Conservation (phyloP, 192 early-diverging fungal genomes). For the Coemansia sp. region DNA sequence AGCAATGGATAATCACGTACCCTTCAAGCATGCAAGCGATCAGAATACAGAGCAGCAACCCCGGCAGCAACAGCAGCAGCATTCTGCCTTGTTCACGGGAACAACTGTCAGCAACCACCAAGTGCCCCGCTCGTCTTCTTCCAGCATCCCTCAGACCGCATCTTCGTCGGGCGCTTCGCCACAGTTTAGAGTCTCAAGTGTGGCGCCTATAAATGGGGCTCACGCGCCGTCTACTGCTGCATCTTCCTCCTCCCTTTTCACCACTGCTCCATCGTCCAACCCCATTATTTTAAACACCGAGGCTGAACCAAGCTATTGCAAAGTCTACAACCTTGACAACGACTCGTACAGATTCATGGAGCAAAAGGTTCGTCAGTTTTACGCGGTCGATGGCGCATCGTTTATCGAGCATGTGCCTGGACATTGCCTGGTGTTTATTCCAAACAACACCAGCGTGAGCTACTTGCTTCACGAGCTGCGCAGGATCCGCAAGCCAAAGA, state of each 20-base stretch:
- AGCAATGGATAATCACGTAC: slow-evolving; percentile 15
- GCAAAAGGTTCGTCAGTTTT: slow-evolving; percentile 42
- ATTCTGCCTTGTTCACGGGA: slow-evolving; percentile 4
- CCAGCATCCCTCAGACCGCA: slow-evolving; percentile 1
- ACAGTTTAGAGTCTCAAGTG: slow-evolving; percentile 18
- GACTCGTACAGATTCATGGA: slow-evolving; percentile 22
- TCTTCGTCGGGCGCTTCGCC: slow-evolving; percentile 27
- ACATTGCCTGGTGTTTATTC: slow-evolving; percentile 48
- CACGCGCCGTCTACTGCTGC: too few species aligned
- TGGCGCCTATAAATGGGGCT: slow-evolving; percentile 40
- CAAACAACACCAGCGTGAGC: slow-evolving; percentile 25
- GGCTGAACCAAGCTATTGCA: slow-evolving; percentile 3
- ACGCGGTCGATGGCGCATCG: slow-evolving; percentile 27
- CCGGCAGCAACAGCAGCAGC: slow-evolving; percentile 10
- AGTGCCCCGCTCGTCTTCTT: not conserved
- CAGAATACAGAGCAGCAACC: too few species aligned
- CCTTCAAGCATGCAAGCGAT: slow-evolving; percentile 32
- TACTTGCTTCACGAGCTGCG: slow-evolving; percentile 31
- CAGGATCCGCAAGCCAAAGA: slow-evolving; percentile 25
- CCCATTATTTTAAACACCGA: slow-evolving; percentile 4
- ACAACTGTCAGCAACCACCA: slow-evolving; percentile 1
- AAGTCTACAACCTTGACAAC: slow-evolving; percentile 13
- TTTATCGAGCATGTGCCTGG: slow-evolving; percentile 50
- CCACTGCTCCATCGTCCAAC: slow-evolving; percentile 1
- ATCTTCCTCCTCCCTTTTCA: slow-evolving; percentile 1